Percentiles rank a stretch among this genome's conserved stretches.
Evolutionary conservation across 768 basidiomycete species (phyloP).

Genomic region (Lactarius quietus): DNA sequence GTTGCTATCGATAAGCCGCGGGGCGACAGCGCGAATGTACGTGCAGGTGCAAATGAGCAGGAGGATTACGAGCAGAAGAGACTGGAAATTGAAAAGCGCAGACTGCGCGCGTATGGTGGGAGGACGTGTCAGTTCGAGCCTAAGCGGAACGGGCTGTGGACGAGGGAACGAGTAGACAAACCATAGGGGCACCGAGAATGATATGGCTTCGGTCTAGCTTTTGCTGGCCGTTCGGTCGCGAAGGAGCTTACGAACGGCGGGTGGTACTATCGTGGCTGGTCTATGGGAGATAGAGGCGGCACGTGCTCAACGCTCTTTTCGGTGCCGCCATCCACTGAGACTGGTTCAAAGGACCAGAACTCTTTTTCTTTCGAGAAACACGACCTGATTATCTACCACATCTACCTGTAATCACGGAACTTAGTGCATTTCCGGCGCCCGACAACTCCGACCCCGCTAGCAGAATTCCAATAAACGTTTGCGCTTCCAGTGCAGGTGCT

Average conservation of each 20-base stretch:
- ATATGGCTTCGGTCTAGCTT: not conserved
- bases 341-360: too few relatives aligned
- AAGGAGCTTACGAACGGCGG: too few relatives aligned
- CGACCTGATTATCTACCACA: too few relatives aligned
- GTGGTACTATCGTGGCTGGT: too few relatives aligned
- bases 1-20: conserved; percentile 87
- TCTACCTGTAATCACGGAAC: too few relatives aligned
- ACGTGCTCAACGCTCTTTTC: too few relatives aligned
- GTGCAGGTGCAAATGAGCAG: conserved; percentile 97
- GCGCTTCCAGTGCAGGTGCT: conserved; percentile 35
- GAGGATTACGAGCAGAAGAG: conserved; percentile 88
- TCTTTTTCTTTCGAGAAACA: too few relatives aligned
- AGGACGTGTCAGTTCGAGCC: not conserved
- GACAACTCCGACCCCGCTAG: conserved; percentile 29
- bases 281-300: too few relatives aligned
- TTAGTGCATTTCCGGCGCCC: too few relatives aligned
- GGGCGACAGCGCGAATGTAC: conserved; percentile 87
- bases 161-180: not conserved
- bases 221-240: not conserved
- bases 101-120: conserved; percentile 46
- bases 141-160: not conserved
- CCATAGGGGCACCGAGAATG: not conserved
- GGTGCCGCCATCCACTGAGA: too few relatives aligned
- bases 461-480: conserved; percentile 34
- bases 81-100: conserved; percentile 97